Base-by-base conservation (phyloP, 2,329 filamentous ascomycete species). In the Hypoxylon sp. region DNA sequence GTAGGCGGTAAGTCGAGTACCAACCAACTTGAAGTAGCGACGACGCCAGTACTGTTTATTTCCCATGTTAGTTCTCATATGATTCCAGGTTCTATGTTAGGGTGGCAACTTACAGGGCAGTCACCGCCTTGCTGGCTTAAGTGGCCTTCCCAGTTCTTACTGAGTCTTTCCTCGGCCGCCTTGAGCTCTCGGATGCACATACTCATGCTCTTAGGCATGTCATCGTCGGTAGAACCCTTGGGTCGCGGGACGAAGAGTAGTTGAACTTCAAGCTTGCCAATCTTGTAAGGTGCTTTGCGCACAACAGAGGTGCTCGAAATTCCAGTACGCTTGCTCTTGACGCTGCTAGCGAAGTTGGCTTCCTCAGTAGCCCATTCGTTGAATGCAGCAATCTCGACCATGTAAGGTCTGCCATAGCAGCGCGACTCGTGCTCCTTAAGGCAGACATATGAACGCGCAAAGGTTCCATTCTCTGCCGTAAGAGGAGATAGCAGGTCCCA, bases 141-240 rank as follows among this genome's bases (percentile, higher is more conserved):
- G 75, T 91, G 90, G 29, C 96, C 95, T 79, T 99, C 95, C 84
- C 88, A 97, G 73, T 89, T 91, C 67, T 91, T 89, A 51, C 90
- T 85, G 67, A 91, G 87, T 67, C 92, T 86, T 77, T 92, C 91
- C 77, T 97, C 94, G 1, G 95, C 94, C 55, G 95, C 93, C 79
- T 91, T 93, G 81, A 99, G 89, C 81, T 98, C 96, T 16, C 96
- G 88, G 72, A 98, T 91, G 78, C 94, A 97, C 45, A 93, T 92
- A 79, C 96, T 97, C 94, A 99, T 97, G 83, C 94, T 97, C 89
- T 98, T 98, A 58, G 96, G 96, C 93, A 99, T 97, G 72, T 98
- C 95, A 14, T 97, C 94, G 70, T 98, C 96, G 52, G 89, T 89
- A 29, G 90, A 86, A 46, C 91, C 91, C 82, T 93, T 95, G 3